Percentiles rank a stretch among this genome's conserved stretches.
Evolutionary conservation across 2,329 filamentous ascomycete genomes (phyloP).

Genomic region (Sclerotinia nivalis): DNA sequence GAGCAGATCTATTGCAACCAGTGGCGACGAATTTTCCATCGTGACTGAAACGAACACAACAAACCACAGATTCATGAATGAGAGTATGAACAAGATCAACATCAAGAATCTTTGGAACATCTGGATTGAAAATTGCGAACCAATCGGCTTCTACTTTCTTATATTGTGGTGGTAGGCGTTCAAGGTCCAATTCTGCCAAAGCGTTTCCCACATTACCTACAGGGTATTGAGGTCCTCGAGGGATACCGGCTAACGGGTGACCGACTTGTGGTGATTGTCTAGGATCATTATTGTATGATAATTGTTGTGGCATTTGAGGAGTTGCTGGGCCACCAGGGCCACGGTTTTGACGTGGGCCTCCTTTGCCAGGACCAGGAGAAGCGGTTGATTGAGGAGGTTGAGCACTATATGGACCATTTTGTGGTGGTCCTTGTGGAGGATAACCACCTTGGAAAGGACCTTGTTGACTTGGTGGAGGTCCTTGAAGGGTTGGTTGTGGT

Average conservation of each 20-base stretch:
- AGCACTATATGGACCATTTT: slow-evolving; percentile 69
- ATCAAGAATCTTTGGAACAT: slow-evolving; percentile 84
- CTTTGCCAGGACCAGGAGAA: slow-evolving; percentile 79
- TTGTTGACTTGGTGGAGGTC: slow-evolving; percentile 55
- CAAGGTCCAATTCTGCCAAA: slow-evolving; percentile 82
- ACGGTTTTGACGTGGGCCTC: slow-evolving; percentile 61
- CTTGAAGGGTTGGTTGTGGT: slow-evolving; percentile 52
- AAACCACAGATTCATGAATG: slow-evolving; percentile 92
- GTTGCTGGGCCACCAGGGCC: slow-evolving; percentile 76
- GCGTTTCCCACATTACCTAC: slow-evolving; percentile 63
- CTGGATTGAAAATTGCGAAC: slow-evolving; percentile 96
- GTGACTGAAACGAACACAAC: slow-evolving; percentile 94
- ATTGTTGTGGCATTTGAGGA: slow-evolving; percentile 85
- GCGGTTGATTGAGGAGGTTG: slow-evolving; percentile 83
- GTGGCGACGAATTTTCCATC: slow-evolving; percentile 96
- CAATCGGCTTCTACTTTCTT: slow-evolving; percentile 91
- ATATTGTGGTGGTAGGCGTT: slow-evolving; percentile 78
- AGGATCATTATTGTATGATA: slow-evolving; percentile 81
- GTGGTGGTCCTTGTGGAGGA: slow-evolving; percentile 51
- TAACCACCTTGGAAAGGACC: slow-evolving; percentile 65
- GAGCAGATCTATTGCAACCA: slow-evolving; percentile 97
- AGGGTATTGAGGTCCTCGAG: slow-evolving; percentile 23
- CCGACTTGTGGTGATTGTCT: slow-evolving; percentile 83
- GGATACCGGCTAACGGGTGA: slow-evolving; percentile 75
- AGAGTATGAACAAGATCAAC: slow-evolving; percentile 94